Conservation (phyloP, 305 asterid species). For the Fraxinus albicans region DNA sequence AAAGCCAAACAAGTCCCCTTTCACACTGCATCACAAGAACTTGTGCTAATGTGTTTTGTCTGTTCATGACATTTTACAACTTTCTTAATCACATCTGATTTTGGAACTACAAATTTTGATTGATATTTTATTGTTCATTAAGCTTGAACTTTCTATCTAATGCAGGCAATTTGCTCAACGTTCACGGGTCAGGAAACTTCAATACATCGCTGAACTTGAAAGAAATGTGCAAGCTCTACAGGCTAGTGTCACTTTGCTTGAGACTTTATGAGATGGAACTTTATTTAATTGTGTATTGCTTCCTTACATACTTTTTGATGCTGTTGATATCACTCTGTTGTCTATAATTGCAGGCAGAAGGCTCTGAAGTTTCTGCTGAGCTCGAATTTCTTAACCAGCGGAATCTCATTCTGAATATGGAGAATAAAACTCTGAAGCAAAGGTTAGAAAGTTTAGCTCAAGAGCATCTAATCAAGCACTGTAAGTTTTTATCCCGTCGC, state of each 20-base stretch:
- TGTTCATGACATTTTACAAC: background rate
- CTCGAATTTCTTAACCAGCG: constrained; percentile 77
- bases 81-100: constrained; percentile 5
- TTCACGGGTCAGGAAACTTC: constrained; percentile 73
- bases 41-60: background rate
- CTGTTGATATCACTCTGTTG: constrained; percentile 8
- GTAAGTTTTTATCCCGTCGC: constrained; percentile 39
- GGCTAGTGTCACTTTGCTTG: constrained; percentile 36
- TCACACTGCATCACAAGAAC: background rate
- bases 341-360: constrained; percentile 56
- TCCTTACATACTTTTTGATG: background rate
- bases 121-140: constrained; percentile 14
- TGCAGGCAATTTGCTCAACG: constrained; percentile 86
- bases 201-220: constrained; percentile 80
- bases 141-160: constrained; percentile 8
- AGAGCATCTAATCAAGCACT: constrained; percentile 65
- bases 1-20: background rate
- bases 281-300: background rate
- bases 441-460: constrained; percentile 68
- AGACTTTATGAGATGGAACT: background rate
- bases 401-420: constrained; percentile 73
- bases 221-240: constrained; percentile 71
- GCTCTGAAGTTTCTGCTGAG: constrained; percentile 69
- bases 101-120: background rate
- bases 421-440: constrained; percentile 73